phyloP scores from a whole-genome alignment of 495 filamentous ascomycete species.

The Neurospora cerealis region DNA sequence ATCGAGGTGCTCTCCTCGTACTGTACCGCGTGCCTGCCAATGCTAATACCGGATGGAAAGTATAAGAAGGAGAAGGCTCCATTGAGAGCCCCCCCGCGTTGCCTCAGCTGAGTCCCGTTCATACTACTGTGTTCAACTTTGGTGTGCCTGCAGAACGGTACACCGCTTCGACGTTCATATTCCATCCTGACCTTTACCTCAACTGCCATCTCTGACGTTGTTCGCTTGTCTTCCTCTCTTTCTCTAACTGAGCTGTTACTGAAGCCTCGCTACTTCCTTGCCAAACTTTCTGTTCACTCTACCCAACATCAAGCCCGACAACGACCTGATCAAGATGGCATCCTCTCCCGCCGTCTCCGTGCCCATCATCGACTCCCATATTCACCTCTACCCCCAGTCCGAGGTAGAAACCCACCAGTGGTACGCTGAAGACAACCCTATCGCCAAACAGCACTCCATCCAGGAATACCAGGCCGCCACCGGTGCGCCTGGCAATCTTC shows the following conservation, averaged over 20 bases:
- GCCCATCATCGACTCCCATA: constrained; percentile 70
- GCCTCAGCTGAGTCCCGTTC: not conserved
- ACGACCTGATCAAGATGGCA: not conserved
- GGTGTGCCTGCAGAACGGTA: not conserved
- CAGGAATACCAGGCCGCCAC: constrained; percentile 42
- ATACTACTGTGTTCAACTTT: not conserved
- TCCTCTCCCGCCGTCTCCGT: constrained; percentile 8
- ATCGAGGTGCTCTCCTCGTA: not conserved
- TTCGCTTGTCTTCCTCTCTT: not conserved
- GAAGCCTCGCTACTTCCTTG: not conserved
- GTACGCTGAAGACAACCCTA: constrained; percentile 45
- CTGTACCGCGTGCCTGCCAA: not conserved
- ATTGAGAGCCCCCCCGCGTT: not conserved
- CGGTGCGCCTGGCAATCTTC: constrained; percentile 25
- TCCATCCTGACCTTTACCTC: not conserved
- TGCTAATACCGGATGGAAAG: not conserved
- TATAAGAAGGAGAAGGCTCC: not conserved
- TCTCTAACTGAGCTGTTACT: not conserved
- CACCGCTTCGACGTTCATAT: not conserved
- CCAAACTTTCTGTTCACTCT: not conserved
- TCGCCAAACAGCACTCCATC: constrained; percentile 53
- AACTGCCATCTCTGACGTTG: not conserved
- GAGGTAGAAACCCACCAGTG: constrained; percentile 56
- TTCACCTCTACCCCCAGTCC: constrained; percentile 68
- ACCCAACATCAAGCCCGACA: not conserved